Percentiles rank a stretch among this genome's conserved stretches.
phyloP scores from a whole-genome alignment of 164 flowering plant genomes.

The Buxus sempervirens region DNA sequence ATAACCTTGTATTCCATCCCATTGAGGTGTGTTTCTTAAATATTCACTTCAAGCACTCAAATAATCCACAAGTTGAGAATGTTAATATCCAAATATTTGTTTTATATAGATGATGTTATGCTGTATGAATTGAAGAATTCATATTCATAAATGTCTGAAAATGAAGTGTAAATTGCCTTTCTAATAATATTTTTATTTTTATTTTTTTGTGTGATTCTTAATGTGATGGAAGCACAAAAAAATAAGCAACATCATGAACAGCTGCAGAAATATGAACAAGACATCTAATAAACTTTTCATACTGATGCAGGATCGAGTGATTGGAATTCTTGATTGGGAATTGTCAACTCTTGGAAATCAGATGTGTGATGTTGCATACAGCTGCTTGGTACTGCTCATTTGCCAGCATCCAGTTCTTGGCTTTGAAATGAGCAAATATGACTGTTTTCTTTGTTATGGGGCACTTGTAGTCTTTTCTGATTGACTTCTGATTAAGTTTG shows the following conservation, averaged over 20 bases:
- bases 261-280: background rate
- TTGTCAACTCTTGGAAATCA: constrained; percentile 94
- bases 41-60: background rate
- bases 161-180: background rate
- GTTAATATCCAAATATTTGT: too few relatives aligned
- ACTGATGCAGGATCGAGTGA: constrained; percentile 80
- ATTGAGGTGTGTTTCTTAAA: constrained; percentile 53
- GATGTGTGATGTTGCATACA: constrained; percentile 95
- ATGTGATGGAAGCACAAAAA: background rate
- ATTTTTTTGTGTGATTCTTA: background rate
- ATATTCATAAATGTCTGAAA: background rate
- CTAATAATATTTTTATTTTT: too few relatives aligned
- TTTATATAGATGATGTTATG: background rate
- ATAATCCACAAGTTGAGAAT: background rate
- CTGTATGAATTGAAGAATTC: background rate
- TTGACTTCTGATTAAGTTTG: background rate
- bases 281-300: constrained; percentile 14
- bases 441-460: background rate
- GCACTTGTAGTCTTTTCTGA: background rate
- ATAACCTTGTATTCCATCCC: constrained; percentile 93
- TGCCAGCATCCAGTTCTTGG: background rate
- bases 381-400: constrained; percentile 60
- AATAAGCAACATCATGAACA: background rate
- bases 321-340: constrained; percentile 99
- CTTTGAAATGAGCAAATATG: background rate